phyloP scores from a whole-genome alignment of 352 stramenopile genomes.

The Pythium coloratum region DNA sequence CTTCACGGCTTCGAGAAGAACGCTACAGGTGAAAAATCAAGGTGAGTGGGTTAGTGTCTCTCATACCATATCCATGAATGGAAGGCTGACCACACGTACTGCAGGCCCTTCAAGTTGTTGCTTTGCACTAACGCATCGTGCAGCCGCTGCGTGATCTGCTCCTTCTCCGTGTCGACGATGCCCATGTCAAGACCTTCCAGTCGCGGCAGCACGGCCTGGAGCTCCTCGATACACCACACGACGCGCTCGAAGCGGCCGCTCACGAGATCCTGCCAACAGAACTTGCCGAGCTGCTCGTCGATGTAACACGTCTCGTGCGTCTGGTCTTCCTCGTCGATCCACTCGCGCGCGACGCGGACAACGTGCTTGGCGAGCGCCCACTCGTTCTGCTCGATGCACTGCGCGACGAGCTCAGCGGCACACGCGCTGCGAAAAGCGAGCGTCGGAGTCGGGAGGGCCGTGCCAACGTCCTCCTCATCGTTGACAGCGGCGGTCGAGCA shows the following conservation, averaged over 20 bases:
- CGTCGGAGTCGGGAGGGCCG: conserved; percentile 2
- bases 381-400: conserved; percentile 81
- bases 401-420: conserved; percentile 57
- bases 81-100: conserved; percentile 4
- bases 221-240: conserved; percentile 58
- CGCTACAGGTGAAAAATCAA: conserved; percentile 6
- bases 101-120: conserved; percentile 15
- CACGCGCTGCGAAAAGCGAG: conserved; percentile 48
- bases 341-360: conserved; percentile 79
- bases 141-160: conserved; percentile 16
- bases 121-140: conserved; percentile 19
- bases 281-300: conserved; percentile 57
- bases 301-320: conserved; percentile 34
- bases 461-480: not conserved
- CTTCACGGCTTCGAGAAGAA: conserved; percentile 26
- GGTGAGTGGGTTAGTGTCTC: not conserved
- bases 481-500: conserved; percentile 35
- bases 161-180: conserved; percentile 13
- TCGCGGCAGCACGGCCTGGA: conserved; percentile 60
- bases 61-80: not conserved
- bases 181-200: conserved; percentile 9
- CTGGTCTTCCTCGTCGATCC: conserved; percentile 42
- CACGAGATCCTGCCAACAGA: conserved; percentile 57
- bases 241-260: conserved; percentile 67
- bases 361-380: conserved; percentile 73